Conservation (phyloP, 352 stramenopile genomes). For the Phytophthora hybrid region DNA sequence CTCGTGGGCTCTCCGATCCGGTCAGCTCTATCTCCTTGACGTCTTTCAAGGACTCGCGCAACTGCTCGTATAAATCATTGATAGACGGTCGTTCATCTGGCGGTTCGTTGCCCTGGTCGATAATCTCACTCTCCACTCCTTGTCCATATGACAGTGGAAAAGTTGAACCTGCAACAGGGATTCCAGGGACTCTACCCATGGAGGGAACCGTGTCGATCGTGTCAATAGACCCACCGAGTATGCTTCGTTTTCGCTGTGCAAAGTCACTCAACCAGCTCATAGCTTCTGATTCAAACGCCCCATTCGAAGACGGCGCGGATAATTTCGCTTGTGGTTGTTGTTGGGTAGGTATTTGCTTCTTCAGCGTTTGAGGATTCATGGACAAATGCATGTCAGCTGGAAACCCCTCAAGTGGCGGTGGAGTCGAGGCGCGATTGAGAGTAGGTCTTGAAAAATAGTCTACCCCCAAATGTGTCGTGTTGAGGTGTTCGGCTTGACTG, state of each 20-base stretch:
- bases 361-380: background rate
- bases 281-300: conserved; percentile 41
- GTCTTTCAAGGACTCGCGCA: conserved; percentile 37
- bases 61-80: conserved; percentile 35
- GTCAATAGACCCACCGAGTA: conserved; percentile 52
- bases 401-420: conserved; percentile 5
- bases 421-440: conserved; percentile 31
- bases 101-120: conserved; percentile 13
- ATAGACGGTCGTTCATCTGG: conserved; percentile 9
- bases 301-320: background rate
- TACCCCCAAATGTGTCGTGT: conserved; percentile 25
- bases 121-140: background rate
- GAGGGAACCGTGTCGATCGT: conserved; percentile 19
- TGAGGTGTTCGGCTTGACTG: conserved; percentile 6
- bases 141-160: background rate
- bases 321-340: background rate
- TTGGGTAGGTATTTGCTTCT: conserved; percentile 12
- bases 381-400: background rate
- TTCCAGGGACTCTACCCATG: conserved; percentile 4
- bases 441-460: conserved; percentile 28
- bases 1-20: conserved; percentile 7
- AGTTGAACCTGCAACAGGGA: background rate
- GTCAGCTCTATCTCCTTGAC: conserved; percentile 25
- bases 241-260: conserved; percentile 71
- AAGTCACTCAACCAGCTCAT: conserved; percentile 74